Evolutionary conservation across 495 filamentous ascomycete genomes (phyloP).

Genomic region (Melanomma pulvis-pyrius): DNA sequence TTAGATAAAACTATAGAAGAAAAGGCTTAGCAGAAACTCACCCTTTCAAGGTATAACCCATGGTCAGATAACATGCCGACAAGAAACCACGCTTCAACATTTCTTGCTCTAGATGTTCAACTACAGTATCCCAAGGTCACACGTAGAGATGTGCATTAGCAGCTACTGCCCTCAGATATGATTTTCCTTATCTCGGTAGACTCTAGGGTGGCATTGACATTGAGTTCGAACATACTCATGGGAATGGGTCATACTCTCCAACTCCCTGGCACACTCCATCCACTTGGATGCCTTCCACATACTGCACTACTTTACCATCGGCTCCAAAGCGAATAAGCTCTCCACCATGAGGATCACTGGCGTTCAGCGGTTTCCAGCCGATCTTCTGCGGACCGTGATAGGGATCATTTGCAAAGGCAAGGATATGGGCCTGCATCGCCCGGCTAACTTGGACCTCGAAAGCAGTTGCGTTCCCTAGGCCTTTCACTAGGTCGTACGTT

Average conservation of each 20-base stretch:
- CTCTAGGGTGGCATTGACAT: too few relatives aligned
- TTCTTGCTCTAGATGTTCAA: too few relatives aligned
- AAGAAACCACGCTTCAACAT: too few relatives aligned
- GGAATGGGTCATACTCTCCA: conserved; percentile 32
- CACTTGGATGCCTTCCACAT: conserved; percentile 39
- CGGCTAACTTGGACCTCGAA: conserved; percentile 47
- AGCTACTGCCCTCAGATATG: too few relatives aligned
- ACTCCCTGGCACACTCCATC: conserved; percentile 43
- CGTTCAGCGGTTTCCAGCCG: conserved; percentile 34
- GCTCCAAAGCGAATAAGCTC: conserved; percentile 44
- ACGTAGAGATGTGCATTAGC: too few relatives aligned
- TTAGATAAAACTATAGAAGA: too few relatives aligned
- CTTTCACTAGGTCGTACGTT: conserved; percentile 34
- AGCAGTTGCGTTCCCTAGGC: conserved; percentile 38
- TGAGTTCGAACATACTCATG: too few relatives aligned
- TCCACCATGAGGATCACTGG: conserved; percentile 38
- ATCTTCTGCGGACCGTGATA: neutral
- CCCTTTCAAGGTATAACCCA: too few relatives aligned
- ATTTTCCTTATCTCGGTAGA: too few relatives aligned
- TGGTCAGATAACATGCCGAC: too few relatives aligned
- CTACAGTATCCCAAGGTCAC: too few relatives aligned
- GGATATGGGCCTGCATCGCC: conserved; percentile 51
- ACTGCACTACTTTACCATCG: conserved; percentile 39
- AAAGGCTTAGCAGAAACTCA: too few relatives aligned
- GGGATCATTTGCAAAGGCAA: conserved; percentile 51